Percentiles rank a stretch among this genome's conserved stretches.
phyloP scores from a whole-genome alignment of 495 filamentous ascomycete genomes.

The Talaromyces proteolyticus region DNA sequence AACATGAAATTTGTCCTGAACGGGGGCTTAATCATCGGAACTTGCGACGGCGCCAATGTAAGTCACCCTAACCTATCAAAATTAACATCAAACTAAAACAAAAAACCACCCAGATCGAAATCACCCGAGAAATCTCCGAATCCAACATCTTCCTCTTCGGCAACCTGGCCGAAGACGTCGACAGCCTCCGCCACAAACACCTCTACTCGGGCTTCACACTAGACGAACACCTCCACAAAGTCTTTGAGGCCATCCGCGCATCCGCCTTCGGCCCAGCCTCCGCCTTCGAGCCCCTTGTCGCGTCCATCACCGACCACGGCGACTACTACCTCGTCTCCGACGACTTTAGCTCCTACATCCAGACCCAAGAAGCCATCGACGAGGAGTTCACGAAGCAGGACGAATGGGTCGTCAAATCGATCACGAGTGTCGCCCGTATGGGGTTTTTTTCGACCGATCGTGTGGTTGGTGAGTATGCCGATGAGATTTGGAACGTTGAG shows the following conservation, averaged over 20 bases:
- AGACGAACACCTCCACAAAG: conserved; percentile 66
- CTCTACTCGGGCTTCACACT: conserved; percentile 72
- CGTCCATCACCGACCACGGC: conserved; percentile 82
- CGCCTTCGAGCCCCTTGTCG: conserved; percentile 73
- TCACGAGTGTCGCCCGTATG: conserved; percentile 84
- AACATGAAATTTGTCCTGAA: conserved; percentile 99
- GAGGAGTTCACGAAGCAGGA: conserved; percentile 86
- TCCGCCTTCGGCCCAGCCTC: conserved; percentile 71
- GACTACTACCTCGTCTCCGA: conserved; percentile 98
- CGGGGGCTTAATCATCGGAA: conserved; percentile 94
- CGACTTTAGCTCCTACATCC: conserved; percentile 89
- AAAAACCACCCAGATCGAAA: conserved; percentile 65
- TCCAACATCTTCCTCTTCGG: conserved; percentile 98
- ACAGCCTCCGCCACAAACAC: conserved; percentile 90
- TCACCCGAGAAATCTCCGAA: conserved; percentile 93
- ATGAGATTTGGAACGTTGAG: conserved; percentile 95
- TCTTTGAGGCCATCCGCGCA: conserved; percentile 76
- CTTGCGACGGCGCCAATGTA: conserved; percentile 96
- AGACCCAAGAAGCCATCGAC: conserved; percentile 86
- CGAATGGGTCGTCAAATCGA: conserved; percentile 84
- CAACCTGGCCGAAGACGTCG: conserved; percentile 92
- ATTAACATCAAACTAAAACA: background rate
- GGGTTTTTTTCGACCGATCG: conserved; percentile 95
- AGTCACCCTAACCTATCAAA: conserved; percentile 22
- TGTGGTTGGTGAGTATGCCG: conserved; percentile 98